These are phyloP conservation scores for Aspergillus cristatus DNA, from an alignment of 495 filamentous ascomycete species.

Conservation along the genomic window DNA sequence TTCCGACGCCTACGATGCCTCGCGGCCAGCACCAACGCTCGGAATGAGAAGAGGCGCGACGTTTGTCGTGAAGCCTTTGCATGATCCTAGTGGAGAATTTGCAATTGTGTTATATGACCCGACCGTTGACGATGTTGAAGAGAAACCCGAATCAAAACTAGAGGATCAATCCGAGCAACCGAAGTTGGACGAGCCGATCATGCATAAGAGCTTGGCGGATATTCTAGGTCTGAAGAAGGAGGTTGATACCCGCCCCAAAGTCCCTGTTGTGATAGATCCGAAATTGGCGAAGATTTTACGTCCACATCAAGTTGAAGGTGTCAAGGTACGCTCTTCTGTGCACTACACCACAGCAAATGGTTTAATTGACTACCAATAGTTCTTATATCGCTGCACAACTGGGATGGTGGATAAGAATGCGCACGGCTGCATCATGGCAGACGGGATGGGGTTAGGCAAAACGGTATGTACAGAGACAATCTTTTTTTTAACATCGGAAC, in stretches of 20 bases:
- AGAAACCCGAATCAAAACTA: conserved; percentile 37
- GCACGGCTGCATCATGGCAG: conserved; percentile 98
- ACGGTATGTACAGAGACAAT: conserved; percentile 47
- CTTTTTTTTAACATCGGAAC: conserved; percentile 6
- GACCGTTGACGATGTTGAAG: conserved; percentile 77
- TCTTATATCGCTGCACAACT: conserved; percentile 88
- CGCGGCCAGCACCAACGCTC: conserved; percentile 72
- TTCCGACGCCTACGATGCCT: conserved; percentile 58
- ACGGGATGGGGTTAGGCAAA: conserved; percentile 98
- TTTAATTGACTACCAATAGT: conserved; percentile 29
- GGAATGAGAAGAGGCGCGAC: conserved; percentile 75
- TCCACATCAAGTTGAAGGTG: conserved; percentile 96
- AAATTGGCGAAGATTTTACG: conserved; percentile 81
- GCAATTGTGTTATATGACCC: conserved; percentile 95
- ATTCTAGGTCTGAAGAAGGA: conserved; percentile 92
- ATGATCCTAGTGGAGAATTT: conserved; percentile 93
- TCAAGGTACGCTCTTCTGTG: conserved; percentile 49
- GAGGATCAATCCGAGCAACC: conserved; percentile 45
- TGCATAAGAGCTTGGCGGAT: conserved; percentile 92
- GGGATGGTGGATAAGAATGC: conserved; percentile 90
- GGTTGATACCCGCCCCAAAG: conserved; percentile 68
- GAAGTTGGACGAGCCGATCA: conserved; percentile 67
- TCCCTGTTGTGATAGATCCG: conserved; percentile 96
- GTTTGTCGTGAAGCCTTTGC: conserved; percentile 83
- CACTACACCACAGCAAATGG: too few relatives aligned